Evolutionary conservation across 2,329 filamentous ascomycete genomes (phyloP).

Genomic region (Sarocladium oryzae): DNA sequence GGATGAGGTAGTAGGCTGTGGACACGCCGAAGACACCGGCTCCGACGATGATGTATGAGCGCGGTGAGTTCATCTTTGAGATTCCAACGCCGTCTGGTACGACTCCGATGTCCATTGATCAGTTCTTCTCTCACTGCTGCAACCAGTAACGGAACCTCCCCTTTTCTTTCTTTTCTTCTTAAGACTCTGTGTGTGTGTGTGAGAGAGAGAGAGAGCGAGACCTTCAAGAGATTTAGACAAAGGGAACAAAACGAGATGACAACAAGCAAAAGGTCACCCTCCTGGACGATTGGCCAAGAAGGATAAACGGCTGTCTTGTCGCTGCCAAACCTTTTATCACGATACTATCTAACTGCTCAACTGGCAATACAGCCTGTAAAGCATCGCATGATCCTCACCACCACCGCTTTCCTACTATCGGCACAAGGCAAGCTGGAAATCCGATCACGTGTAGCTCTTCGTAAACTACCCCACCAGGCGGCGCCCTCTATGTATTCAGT

Average conservation of each 20-base stretch:
- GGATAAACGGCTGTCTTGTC: no score
- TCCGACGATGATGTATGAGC: slow-evolving; percentile 51
- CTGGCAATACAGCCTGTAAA: no score
- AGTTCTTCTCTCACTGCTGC: neutral
- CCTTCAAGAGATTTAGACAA: no score
- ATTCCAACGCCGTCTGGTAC: slow-evolving; percentile 5
- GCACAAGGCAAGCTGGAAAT: neutral
- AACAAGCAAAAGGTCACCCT: no score
- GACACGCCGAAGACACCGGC: slow-evolving; percentile 60
- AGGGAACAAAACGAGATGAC: no score
- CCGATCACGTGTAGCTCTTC: neutral
- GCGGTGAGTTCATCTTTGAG: slow-evolving; percentile 4
- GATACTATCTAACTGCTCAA: no score
- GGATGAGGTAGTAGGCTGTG: slow-evolving; percentile 57
- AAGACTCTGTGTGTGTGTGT: no score
- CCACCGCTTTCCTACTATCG: neutral
- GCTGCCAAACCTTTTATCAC: slow-evolving; percentile 5
- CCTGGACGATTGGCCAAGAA: neutral
- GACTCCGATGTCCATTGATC: neutral
- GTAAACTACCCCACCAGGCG: neutral
- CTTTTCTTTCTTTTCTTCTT: neutral
- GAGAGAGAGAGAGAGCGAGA: no score
- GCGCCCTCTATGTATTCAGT: no score
- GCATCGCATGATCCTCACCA: neutral
- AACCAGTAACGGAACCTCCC: no score